Base-by-base conservation (phyloP, 2,329 filamentous ascomycete species). In the Trichoderma hamatum region DNA sequence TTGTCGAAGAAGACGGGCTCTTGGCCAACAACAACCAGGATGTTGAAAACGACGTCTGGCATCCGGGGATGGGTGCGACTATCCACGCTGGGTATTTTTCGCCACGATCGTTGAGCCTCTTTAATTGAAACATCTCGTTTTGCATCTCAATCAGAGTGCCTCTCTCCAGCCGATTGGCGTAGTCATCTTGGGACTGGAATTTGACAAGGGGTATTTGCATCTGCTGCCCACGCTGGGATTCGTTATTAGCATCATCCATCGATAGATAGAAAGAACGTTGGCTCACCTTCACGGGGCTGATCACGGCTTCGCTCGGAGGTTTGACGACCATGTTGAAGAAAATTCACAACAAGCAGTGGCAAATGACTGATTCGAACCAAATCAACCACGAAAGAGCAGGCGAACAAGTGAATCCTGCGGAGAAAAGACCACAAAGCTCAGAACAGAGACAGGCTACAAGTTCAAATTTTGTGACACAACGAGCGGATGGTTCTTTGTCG, bases 121-220 rank as follows among this genome's bases (percentile, higher is more conserved):
- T 73, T 1, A 79, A 43, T 0, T 72, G 16, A 1, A 72, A 63
- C 9, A 73, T 69, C 36, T 80, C 78, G n/a, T 80, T 80, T 0
- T 72, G 67, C 72, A 78, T 76, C 49, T 80, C 78, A 19, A 80
- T 80, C 0, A 76, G 21, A 0, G 78, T 80, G 0, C 77, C 78
- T 39, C 75, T 72, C 39, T 79, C 76, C 52, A 78, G 76, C 2
- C 75, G 70, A 26, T 63, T 69, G 4, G 75, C 70, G 28, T 76
- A 80, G 2, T 73, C 73, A 3, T 75, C 73, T 30, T 73, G 67
- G 1, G 68, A 46, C 1, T 72, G 70, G 24, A 80, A 76, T 0
- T 71, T 52, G 71, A 71, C 24, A 30, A 72, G n/a, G 21, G 72
- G 68, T 64, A 2, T 9, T 34, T 49, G 6, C 51, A 56, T 66